A percentile compares a stretch with the other conserved stretches of the same genome.
Conservation (phyloP, 371 early-diverging fungal genomes). For the Apophysomyces sp. region DNA sequence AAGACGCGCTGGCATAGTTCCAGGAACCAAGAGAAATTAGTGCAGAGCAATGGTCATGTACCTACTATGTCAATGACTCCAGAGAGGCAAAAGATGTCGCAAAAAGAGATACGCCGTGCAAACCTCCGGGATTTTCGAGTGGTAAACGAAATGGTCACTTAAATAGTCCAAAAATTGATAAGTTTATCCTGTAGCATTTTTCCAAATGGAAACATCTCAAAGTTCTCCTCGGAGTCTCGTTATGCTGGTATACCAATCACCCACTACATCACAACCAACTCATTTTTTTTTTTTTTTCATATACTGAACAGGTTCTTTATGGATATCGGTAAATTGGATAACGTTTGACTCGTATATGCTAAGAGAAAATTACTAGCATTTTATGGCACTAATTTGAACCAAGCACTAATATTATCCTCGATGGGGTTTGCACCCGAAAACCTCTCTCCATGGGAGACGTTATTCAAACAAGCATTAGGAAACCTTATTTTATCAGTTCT, state of each 20-base stretch:
- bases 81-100: too few species aligned
- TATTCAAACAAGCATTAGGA: constrained; percentile 48
- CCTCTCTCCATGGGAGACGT: constrained; percentile 27
- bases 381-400: constrained; percentile 60
- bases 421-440: constrained; percentile 41
- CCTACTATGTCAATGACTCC: too few species aligned
- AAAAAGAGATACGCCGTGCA: constrained; percentile 11
- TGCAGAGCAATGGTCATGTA: too few species aligned
- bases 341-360: neutral
- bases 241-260: constrained; percentile 10
- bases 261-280: too few species aligned
- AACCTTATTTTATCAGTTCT: constrained; percentile 58
- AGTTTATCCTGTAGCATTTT: constrained; percentile 7
- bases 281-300: neutral
- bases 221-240: constrained; percentile 13
- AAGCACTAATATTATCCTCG: constrained; percentile 40
- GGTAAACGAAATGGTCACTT: too few species aligned
- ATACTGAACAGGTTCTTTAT: constrained; percentile 13
- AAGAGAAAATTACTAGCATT: neutral
- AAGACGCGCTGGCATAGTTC: neutral
- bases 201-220: constrained; percentile 15
- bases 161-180: too few species aligned
- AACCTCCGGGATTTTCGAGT: constrained; percentile 13
- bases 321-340: constrained; percentile 12
- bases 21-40: neutral